Percentiles rank a stretch among this genome's conserved stretches.
Evolutionary conservation across 805 yeast genomes (phyloP).

Genomic region (Nakazawaea populi): DNA sequence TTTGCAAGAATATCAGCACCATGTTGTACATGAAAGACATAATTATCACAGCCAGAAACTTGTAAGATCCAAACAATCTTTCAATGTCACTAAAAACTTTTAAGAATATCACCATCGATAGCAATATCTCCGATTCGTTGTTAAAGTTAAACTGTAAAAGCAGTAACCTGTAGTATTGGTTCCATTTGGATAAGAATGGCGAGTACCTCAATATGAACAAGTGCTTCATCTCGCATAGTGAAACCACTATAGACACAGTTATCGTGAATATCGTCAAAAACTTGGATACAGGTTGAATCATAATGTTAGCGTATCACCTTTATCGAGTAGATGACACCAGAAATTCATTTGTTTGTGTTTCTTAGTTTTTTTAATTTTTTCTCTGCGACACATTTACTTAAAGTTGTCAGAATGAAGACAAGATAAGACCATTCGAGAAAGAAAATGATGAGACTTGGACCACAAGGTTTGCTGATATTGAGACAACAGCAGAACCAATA

Average conservation of each 20-base stretch:
- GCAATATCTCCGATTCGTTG: constrained; percentile 52
- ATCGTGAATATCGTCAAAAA: constrained; percentile 29
- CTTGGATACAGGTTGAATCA: constrained; percentile 32
- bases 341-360: background rate
- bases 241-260: constrained; percentile 31
- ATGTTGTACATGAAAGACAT: constrained; percentile 44
- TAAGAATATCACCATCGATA: constrained; percentile 38
- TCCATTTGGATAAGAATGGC: constrained; percentile 50
- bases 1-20: constrained; percentile 28
- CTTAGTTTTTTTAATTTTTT: background rate
- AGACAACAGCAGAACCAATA: background rate
- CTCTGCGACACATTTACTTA: background rate
- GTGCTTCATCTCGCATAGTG: constrained; percentile 39
- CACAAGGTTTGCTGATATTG: constrained; percentile 4
- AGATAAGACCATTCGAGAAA: background rate
- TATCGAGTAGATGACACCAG: background rate
- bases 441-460: constrained; percentile 5
- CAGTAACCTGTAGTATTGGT: constrained; percentile 51
- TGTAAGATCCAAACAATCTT: constrained; percentile 50
- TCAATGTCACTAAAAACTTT: constrained; percentile 52
- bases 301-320: background rate
- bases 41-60: constrained; percentile 40
- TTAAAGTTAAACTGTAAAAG: constrained; percentile 46
- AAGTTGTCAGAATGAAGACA: background rate
- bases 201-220: constrained; percentile 35